These are phyloP conservation scores for Peronospora destructor DNA, from an alignment of 352 stramenopile species.

Conservation along the genomic window DNA sequence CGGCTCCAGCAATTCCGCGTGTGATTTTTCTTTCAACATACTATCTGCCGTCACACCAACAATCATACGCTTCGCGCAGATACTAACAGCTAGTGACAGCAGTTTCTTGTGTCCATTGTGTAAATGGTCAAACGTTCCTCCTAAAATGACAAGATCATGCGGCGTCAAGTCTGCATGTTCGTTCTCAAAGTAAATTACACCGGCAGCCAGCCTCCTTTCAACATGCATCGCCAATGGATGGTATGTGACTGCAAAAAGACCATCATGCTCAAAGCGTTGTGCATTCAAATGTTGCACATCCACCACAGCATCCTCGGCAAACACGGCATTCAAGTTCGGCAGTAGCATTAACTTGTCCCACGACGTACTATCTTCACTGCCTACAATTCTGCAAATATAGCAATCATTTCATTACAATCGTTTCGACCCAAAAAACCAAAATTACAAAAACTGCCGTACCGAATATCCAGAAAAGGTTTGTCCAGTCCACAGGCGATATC, in stretches of 20 bases:
- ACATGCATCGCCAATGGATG: conserved; percentile 53
- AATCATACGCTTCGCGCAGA: conserved; percentile 45
- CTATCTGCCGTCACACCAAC: conserved; percentile 73
- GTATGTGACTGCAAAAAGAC: conserved; percentile 54
- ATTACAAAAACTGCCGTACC: conserved; percentile 11
- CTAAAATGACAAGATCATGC: conserved; percentile 59
- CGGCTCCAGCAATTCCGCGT: conserved; percentile 65
- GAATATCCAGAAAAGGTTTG: conserved; percentile 62
- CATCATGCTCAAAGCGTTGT: conserved; percentile 50
- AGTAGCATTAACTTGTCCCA: conserved; percentile 61
- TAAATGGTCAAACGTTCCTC: conserved; percentile 87
- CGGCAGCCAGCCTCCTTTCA: conserved; percentile 35
- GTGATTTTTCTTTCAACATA: conserved; percentile 75
- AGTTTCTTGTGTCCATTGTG: conserved; percentile 90
- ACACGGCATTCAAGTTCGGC: conserved; percentile 61
- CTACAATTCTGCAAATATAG: conserved; percentile 33
- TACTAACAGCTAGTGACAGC: conserved; percentile 61
- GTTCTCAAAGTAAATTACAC: conserved; percentile 76
- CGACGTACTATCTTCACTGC: conserved; percentile 27
- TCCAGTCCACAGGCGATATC: conserved; percentile 46
- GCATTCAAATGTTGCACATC: conserved; percentile 62
- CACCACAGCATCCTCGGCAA: conserved; percentile 50
- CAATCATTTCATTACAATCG: not conserved
- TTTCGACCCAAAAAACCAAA: not conserved
- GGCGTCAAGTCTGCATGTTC: conserved; percentile 44